Conservation (phyloP, 306 rosid species). For the Astragalus membranaceus region DNA sequence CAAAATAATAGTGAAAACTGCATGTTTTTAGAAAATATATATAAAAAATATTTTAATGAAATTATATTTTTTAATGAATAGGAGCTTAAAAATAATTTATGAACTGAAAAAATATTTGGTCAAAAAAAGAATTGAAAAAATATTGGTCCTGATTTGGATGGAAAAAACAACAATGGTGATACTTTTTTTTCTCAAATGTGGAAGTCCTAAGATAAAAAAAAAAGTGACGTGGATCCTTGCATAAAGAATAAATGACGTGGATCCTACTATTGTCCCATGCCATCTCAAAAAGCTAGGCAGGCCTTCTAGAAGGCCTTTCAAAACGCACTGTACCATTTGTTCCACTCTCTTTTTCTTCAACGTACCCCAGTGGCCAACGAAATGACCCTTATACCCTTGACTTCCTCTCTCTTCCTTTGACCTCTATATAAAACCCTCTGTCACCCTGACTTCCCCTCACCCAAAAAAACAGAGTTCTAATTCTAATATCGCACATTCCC, state of each 20-base stretch:
- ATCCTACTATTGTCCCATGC: background rate
- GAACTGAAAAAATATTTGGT: too few species aligned
- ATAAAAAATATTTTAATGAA: too few species aligned
- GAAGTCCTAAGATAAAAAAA: too few species aligned
- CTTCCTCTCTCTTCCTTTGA: conserved; percentile 8
- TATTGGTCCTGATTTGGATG: too few species aligned
- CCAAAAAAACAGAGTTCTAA: background rate
- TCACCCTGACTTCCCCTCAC: background rate
- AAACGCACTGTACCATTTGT: background rate
- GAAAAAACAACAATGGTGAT: too few species aligned
- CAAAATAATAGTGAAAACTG: too few species aligned
- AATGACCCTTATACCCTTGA: conserved; percentile 19
- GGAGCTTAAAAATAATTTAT: too few species aligned
- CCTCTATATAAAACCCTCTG: conserved; percentile 13
- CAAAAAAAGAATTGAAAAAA: too few species aligned
- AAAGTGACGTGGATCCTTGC: too few species aligned
- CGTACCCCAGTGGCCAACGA: background rate
- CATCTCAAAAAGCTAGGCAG: background rate
- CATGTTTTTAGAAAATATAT: too few species aligned
- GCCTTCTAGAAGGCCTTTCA: conserved; percentile 23
- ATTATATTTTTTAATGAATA: too few species aligned
- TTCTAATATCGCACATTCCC: background rate
- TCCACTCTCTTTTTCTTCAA: background rate
- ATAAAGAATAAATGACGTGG: background rate
- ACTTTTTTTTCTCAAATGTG: too few species aligned